phyloP scores from a whole-genome alignment of 169 alveolate genomes.

The Babesia divergens region DNA sequence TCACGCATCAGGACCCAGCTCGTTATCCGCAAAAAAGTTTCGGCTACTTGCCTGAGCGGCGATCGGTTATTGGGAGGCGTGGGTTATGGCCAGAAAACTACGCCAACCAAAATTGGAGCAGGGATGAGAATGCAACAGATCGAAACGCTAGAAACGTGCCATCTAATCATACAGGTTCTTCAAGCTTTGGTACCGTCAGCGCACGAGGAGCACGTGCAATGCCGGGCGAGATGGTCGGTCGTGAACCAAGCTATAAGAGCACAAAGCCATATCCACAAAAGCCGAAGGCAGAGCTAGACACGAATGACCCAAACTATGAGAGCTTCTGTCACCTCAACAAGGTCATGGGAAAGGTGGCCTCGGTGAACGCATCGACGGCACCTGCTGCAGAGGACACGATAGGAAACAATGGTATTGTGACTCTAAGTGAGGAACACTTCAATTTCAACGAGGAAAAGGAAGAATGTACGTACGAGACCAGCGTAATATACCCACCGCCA shows the following conservation, averaged over 20 bases:
- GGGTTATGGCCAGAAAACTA: background rate
- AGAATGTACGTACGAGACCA: conserved; percentile 52
- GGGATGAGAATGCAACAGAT: no score
- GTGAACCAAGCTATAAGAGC: no score
- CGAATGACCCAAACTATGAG: conserved; percentile 21
- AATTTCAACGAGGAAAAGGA: conserved; percentile 26
- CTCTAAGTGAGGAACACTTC: conserved; percentile 17
- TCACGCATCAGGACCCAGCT: background rate
- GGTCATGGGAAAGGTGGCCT: background rate
- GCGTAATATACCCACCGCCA: conserved; percentile 40
- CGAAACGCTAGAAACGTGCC: no score
- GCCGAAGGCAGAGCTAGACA: no score
- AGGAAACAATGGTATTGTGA: background rate
- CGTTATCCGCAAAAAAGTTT: background rate
- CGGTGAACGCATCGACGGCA: background rate
- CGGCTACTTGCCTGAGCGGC: background rate
- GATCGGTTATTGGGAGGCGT: background rate
- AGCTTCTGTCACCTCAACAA: conserved; percentile 1
- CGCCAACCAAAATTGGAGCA: background rate
- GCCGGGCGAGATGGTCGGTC: no score
- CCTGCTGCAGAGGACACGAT: background rate
- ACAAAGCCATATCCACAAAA: no score
- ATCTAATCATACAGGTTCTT: no score
- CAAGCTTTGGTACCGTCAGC: no score
- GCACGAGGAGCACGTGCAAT: no score